These are phyloP conservation scores for Discostella stelligera DNA, from an alignment of 352 stramenopile species.

Conservation along the genomic window DNA sequence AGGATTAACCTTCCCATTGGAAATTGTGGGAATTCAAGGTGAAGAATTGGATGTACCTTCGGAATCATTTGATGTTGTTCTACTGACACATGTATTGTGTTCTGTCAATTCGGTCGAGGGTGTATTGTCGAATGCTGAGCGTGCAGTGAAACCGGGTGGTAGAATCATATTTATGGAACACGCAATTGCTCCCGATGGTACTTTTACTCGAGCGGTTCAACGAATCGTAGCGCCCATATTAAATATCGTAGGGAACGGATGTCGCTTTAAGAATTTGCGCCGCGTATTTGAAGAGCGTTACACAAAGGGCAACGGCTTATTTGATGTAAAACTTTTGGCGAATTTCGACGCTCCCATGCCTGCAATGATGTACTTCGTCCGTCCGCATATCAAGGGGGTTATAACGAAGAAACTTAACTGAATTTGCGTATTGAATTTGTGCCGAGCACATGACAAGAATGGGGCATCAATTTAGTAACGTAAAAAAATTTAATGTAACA, in stretches of 20 bases:
- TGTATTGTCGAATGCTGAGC: conserved; percentile 47
- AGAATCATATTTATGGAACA: conserved; percentile 58
- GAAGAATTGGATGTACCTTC: conserved; percentile 24
- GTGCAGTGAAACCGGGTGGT: conserved; percentile 49
- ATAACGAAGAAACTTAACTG: conserved; percentile 36
- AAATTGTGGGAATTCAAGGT: conserved; percentile 39
- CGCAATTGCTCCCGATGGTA: conserved; percentile 26
- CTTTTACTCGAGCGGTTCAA: conserved; percentile 30
- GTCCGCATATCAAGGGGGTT: conserved; percentile 50
- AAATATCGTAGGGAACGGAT: conserved; percentile 51
- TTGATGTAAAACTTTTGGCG: conserved; percentile 31
- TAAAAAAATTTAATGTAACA: too few species aligned
- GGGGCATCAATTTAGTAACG: too few species aligned
- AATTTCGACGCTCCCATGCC: conserved; percentile 48
- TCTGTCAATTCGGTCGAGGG: conserved; percentile 42
- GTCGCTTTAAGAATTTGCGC: conserved; percentile 40
- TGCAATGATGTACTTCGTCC: conserved; percentile 30
- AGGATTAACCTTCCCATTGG: conserved; percentile 42
- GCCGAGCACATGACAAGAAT: too few species aligned
- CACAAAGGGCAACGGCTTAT: conserved; percentile 24
- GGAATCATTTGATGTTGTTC: conserved; percentile 43
- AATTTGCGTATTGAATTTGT: too few species aligned
- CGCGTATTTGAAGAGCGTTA: not conserved
- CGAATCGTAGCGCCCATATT: conserved; percentile 45
- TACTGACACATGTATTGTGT: conserved; percentile 59